phyloP scores from a whole-genome alignment of 1,284 basidiomycete species.

The Malassezia vespertilionis region DNA sequence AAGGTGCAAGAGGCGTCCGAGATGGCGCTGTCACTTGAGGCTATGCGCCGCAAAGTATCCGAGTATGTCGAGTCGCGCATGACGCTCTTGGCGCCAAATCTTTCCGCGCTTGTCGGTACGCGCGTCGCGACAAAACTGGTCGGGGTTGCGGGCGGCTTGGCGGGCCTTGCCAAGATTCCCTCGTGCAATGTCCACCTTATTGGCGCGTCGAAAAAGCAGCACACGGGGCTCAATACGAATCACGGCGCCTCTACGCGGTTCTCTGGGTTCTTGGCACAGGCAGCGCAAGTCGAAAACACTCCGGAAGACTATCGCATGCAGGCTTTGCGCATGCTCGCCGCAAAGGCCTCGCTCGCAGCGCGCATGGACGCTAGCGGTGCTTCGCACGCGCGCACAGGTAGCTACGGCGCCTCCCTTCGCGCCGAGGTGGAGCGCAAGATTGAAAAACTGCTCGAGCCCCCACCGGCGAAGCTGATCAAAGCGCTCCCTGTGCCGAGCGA shows the following conservation, averaged over 20 bases:
- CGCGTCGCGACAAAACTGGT: constrained; percentile 94
- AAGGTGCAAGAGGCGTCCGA: constrained; percentile 74
- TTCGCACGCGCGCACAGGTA: constrained; percentile 60
- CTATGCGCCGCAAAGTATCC: constrained; percentile 78
- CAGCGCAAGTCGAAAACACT: constrained; percentile 69
- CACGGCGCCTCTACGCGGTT: constrained; percentile 56
- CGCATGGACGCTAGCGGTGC: constrained; percentile 71
- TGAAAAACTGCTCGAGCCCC: constrained; percentile 82
- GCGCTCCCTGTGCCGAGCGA: constrained; percentile 93
- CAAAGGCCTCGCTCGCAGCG: constrained; percentile 79
- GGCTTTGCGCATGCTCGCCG: constrained; percentile 81
- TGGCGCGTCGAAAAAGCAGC: constrained; percentile 80
- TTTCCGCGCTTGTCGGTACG: constrained; percentile 93
- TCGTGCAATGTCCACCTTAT: constrained; percentile 92
- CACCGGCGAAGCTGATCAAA: constrained; percentile 84
- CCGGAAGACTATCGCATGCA: constrained; percentile 85
- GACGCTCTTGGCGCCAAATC: constrained; percentile 92
- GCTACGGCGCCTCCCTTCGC: constrained; percentile 67
- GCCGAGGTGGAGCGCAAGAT: constrained; percentile 83
- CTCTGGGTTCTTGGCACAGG: constrained; percentile 92
- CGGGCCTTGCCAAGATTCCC: constrained; percentile 83
- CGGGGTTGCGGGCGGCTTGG: constrained; percentile 87
- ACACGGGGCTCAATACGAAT: constrained; percentile 68
- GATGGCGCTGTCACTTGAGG: constrained; percentile 74
- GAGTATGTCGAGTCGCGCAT: constrained; percentile 98